Percentiles rank a stretch among this genome's conserved stretches.
Conservation (phyloP, 1,284 basidiomycete species). For the Exsudoporus floridanus region DNA sequence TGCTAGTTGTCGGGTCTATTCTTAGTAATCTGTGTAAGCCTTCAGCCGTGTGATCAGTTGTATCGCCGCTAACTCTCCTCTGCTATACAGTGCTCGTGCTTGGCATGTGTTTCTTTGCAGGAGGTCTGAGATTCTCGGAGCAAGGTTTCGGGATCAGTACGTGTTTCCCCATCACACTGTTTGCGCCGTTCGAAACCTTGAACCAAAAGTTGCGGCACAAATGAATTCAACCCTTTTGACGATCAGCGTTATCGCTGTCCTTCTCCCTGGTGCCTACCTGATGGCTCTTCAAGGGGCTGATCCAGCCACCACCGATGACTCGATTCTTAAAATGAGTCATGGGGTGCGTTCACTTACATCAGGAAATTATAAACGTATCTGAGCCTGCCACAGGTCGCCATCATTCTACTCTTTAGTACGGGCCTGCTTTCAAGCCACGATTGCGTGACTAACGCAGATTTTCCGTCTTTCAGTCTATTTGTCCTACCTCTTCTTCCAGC, state of each 20-base stretch:
- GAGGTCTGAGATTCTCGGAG: conserved; percentile 72
- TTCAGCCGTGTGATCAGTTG: neutral
- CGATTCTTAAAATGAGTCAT: conserved; percentile 74
- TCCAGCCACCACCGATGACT: conserved; percentile 36
- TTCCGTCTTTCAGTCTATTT: conserved; percentile 52
- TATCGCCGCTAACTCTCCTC: neutral
- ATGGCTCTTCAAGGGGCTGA: conserved; percentile 41
- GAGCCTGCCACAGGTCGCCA: conserved; percentile 53
- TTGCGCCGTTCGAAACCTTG: conserved; percentile 3
- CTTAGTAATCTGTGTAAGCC: conserved; percentile 72
- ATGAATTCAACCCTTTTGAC: conserved; percentile 79
- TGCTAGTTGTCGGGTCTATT: conserved; percentile 74
- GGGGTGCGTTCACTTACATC: conserved; percentile 53
- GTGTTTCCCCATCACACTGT: conserved; percentile 22
- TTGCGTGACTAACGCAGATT: conserved; percentile 2
- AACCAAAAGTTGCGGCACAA: conserved; percentile 64
- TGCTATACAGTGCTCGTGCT: conserved; percentile 55
- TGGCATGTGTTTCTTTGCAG: conserved; percentile 81
- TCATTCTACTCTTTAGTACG: conserved; percentile 79
- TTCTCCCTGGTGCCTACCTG: conserved; percentile 73
- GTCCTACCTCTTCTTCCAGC: conserved; percentile 80
- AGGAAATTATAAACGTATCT: conserved; percentile 5
- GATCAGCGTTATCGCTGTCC: conserved; percentile 76
- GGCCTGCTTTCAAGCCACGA: conserved; percentile 10
- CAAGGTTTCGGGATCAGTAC: conserved; percentile 71